phyloP scores from a whole-genome alignment of 768 basidiomycete species.

The Butyriboletus loyo region DNA sequence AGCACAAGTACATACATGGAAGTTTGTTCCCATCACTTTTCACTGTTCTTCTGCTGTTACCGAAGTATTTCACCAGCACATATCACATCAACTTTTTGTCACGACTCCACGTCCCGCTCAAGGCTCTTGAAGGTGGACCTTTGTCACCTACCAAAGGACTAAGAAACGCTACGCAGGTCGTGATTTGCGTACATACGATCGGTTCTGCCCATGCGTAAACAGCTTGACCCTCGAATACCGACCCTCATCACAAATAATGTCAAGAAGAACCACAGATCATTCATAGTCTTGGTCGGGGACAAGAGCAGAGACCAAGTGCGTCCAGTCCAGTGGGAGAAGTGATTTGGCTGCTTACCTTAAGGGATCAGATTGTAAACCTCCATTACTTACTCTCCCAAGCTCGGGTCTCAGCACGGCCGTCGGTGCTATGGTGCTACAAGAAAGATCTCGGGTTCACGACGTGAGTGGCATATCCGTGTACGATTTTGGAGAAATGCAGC shows the following conservation, averaged over 20 bases:
- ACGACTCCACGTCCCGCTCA: too few relatives aligned
- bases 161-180: neutral
- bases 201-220: constrained; percentile 63
- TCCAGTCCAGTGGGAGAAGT: neutral
- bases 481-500: neutral
- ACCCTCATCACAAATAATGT: constrained; percentile 93
- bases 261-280: constrained; percentile 87
- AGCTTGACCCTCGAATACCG: constrained; percentile 90
- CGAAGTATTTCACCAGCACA: too few relatives aligned
- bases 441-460: constrained; percentile 96
- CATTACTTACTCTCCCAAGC: constrained; percentile 94
- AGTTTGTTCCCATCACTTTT: neutral
- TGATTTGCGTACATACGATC: neutral
- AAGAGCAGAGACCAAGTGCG: constrained; percentile 85
- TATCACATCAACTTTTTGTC: neutral
- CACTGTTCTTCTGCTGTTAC: neutral
- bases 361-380: constrained; percentile 78
- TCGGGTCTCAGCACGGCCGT: constrained; percentile 82
- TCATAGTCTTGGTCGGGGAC: constrained; percentile 96
- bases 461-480: constrained; percentile 39
- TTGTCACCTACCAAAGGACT: too few relatives aligned
- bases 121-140: neutral
- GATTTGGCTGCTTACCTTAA: neutral
- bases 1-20: neutral
- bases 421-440: constrained; percentile 98